Base-by-base conservation (phyloP, 495 filamentous ascomycete genomes). In the Oidiodendron maius region DNA sequence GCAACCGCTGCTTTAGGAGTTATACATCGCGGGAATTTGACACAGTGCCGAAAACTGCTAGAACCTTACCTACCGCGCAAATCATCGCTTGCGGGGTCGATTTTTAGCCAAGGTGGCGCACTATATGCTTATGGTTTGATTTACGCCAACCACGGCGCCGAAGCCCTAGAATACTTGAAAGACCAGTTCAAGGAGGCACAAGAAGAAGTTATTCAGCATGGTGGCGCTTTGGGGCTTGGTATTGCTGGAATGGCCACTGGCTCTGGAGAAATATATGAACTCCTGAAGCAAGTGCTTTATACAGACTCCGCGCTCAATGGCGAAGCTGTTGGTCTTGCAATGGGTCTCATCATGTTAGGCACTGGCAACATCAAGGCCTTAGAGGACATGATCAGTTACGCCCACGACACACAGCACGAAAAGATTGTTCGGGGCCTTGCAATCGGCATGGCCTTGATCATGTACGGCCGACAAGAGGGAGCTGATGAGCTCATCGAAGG, bases 181-280 rank as follows among this genome's bases (percentile, higher is more conserved):
- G 79, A 83, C 15, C 84, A 90, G 66, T 96, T 99, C 69, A 85
- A 80, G 52, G 80, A 82, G 30, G 87, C 90, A 3, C 81, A 82
- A 0, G 91, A 96, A 55, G 94, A 99, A 60, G 91, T 96, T 28
- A 87, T 99, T 43, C 91, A 96, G 59, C 94, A 99, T 62, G 94
- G 94, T 64, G 94, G 89, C 57, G 93, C 94, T 46, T 69, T 99
- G 18, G 94, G 94, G 50, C 76, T 99, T 34, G 94, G 94, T 66
- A 87, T 99, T 61, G 94, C 94, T 16, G 93, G 89, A 28, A 99
- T 99, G 94, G 94, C 88, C 5, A 95, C 89, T 21, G 93, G 91
- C 11, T 83, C 89, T 48, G 81, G 89, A 53, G 79, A 84, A 30
- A 91, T 99, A 39, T 96, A 91, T 61, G 90, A 96, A 36, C 89